phyloP scores from a whole-genome alignment of 257 asterid species.

The Mentha longifolia region DNA sequence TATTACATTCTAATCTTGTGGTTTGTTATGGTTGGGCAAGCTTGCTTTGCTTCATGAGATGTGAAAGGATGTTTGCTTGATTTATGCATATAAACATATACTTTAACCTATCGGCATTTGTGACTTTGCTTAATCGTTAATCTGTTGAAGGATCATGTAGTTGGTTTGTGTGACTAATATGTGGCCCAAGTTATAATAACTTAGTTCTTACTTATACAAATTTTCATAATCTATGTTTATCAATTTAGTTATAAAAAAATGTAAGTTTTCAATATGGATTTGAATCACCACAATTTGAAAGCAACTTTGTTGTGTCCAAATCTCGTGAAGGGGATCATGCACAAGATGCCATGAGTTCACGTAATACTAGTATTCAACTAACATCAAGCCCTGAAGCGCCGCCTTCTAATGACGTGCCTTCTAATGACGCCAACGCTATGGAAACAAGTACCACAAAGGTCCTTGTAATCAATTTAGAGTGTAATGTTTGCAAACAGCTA shows the following conservation, averaged over 20 bases:
- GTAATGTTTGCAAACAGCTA: conserved; percentile 63
- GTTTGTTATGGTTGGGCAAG: too few species aligned
- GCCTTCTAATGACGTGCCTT: too few species aligned
- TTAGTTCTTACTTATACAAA: neutral
- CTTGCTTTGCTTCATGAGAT: too few species aligned
- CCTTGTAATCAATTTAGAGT: conserved; percentile 46
- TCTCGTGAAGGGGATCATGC: conserved; percentile 24
- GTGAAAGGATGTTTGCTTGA: conserved; percentile 14
- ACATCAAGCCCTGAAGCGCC: conserved; percentile 34
- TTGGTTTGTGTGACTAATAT: neutral
- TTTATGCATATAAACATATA: neutral
- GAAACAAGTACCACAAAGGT: conserved; percentile 35
- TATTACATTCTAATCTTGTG: too few species aligned
- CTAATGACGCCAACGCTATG: conserved; percentile 21
- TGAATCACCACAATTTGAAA: conserved; percentile 56
- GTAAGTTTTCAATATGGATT: conserved; percentile 11
- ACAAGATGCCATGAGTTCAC: conserved; percentile 24
- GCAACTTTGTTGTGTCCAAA: conserved; percentile 31
- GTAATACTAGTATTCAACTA: conserved; percentile 18
- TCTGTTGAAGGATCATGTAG: neutral
- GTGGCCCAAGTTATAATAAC: neutral
- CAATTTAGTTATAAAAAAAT: too few species aligned
- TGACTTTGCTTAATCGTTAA: neutral
- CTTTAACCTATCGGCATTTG: neutral
- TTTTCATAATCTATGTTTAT: too few species aligned